These are phyloP conservation scores for Coelastrella sp. DNA, from an alignment of 139 green algal species.

Conservation along the genomic window DNA sequence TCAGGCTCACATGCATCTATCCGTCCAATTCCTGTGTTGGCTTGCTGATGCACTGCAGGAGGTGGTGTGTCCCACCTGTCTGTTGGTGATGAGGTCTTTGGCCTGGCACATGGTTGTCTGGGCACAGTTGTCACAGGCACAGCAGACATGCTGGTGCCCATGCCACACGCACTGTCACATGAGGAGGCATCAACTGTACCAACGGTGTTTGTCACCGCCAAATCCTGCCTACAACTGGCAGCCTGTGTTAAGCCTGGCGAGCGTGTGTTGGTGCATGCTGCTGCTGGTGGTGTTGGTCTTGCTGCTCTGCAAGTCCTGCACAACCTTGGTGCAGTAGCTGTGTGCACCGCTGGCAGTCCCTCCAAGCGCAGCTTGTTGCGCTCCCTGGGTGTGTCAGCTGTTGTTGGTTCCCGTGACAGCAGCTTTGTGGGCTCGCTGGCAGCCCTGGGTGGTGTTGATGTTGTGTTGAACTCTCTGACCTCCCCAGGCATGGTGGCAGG, in stretches of 20 bases:
- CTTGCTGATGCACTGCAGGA: neutral
- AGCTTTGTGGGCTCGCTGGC: constrained; percentile 62
- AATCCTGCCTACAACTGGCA: constrained; percentile 62
- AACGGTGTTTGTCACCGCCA: constrained; percentile 82
- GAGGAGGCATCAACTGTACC: constrained; percentile 75
- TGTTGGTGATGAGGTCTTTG: constrained; percentile 82
- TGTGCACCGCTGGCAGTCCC: constrained; percentile 72
- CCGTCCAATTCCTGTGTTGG: neutral
- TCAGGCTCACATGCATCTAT: too few relatives aligned
- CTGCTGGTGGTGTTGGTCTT: constrained; percentile 83
- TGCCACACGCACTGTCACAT: constrained; percentile 74
- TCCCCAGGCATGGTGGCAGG: constrained; percentile 89
- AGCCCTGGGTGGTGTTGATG: constrained; percentile 56
- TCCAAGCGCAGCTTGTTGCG: constrained; percentile 76
- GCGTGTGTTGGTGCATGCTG: constrained; percentile 81
- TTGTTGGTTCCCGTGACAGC: constrained; percentile 76
- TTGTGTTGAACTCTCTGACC: constrained; percentile 92
- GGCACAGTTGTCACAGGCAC: constrained; percentile 70
- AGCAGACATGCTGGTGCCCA: constrained; percentile 60
- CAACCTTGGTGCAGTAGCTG: constrained; percentile 48
- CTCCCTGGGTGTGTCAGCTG: constrained; percentile 60
- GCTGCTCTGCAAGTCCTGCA: constrained; percentile 76
- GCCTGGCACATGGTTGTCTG: constrained; percentile 82
- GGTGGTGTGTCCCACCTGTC: constrained; percentile 28
- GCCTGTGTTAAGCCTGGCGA: constrained; percentile 50